Conservation (phyloP, 306 rosid species). For the Citrullus mucosospermus region DNA sequence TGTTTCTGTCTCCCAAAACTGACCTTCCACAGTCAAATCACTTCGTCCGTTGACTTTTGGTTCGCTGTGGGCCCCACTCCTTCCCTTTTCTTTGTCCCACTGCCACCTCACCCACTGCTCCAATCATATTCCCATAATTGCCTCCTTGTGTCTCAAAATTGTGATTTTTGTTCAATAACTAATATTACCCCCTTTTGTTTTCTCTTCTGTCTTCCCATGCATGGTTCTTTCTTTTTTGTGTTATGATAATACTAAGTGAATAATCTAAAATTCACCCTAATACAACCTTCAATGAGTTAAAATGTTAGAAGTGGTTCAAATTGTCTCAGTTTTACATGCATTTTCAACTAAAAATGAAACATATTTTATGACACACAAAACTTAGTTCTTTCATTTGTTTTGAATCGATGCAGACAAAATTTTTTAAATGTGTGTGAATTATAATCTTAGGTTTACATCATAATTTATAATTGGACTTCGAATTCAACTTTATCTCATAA, state of each 20-base stretch:
- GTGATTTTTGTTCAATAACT: neutral
- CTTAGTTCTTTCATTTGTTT: neutral
- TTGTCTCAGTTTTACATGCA: too few relatives aligned
- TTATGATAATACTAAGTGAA: too few relatives aligned
- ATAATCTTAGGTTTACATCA: neutral
- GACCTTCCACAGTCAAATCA: neutral
- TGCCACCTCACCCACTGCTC: neutral
- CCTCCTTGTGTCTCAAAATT: neutral
- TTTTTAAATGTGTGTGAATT: neutral
- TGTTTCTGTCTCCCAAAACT: neutral
- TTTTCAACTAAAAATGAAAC: too few relatives aligned
- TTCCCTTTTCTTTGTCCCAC: neutral
- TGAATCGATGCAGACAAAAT: neutral
- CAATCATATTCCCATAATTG: neutral
- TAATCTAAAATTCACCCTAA: too few relatives aligned
- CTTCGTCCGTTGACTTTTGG: neutral
- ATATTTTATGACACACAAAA: too few relatives aligned
- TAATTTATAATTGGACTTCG: neutral
- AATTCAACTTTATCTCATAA: neutral
- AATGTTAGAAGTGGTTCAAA: too few relatives aligned
- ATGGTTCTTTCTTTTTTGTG: neutral
- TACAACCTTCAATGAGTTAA: too few relatives aligned
- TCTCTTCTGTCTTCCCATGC: too few relatives aligned
- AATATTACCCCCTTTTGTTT: neutral
- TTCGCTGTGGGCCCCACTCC: neutral